These are phyloP conservation scores for Irpex lacteus DNA, from an alignment of 1,284 basidiomycete genomes.

Conservation along the genomic window DNA sequence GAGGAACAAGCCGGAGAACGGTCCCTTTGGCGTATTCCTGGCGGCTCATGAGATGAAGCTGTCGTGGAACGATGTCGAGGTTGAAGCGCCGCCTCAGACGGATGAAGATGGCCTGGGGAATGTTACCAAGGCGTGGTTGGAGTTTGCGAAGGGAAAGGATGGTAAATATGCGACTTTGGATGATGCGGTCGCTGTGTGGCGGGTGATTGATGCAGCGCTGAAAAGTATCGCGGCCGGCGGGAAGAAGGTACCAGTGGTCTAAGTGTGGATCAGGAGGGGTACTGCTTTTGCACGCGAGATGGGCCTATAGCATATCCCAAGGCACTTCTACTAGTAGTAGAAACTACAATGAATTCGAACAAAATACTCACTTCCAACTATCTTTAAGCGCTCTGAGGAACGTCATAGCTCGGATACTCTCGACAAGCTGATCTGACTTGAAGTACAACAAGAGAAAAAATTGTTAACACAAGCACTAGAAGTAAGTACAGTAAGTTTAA, in stretches of 20 bases:
- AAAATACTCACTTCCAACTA: no score
- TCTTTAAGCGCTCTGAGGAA: no score
- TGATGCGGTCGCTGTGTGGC: slow-evolving; percentile 22
- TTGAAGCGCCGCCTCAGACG: neutral
- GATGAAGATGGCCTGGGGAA: slow-evolving; percentile 9
- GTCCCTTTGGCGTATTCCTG: neutral
- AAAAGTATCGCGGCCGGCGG: slow-evolving; percentile 2
- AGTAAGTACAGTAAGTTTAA: neutral
- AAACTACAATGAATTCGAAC: neutral
- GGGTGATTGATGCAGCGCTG: slow-evolving; percentile 8
- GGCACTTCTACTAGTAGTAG: no score
- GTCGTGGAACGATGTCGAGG: slow-evolving; percentile 7
- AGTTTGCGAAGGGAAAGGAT: slow-evolving; percentile 36
- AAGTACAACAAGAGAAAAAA: neutral
- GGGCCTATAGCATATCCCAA: no score
- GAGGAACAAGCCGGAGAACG: neutral
- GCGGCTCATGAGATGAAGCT: neutral
- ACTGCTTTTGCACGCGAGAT: no score
- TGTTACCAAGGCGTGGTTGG: slow-evolving; percentile 25
- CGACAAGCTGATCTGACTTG: no score
- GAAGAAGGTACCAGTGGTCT: neutral
- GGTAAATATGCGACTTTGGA: slow-evolving; percentile 28
- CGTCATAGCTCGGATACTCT: no score
- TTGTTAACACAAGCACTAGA: neutral
- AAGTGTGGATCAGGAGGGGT: neutral